Conservation (phyloP, 345 rosid genomes). For the Syzygium aromaticum region DNA sequence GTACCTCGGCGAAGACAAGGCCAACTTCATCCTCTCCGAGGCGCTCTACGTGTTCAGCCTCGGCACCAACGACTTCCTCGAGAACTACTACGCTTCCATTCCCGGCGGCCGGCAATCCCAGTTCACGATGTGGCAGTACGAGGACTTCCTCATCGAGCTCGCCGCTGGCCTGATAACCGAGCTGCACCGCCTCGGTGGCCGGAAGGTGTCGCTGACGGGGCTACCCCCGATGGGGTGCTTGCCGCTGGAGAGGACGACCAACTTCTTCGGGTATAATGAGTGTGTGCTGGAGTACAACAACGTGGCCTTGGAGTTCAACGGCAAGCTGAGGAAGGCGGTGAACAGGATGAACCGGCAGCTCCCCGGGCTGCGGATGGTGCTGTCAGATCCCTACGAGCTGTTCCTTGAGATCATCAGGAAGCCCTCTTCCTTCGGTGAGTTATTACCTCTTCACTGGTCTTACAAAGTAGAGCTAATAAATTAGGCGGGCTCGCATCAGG, state of each 20-base stretch:
- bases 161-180: conserved; percentile 24
- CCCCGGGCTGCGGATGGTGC: conserved; percentile 27
- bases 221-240: conserved; percentile 71
- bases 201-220: conserved; percentile 47
- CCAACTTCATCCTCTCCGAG: conserved; percentile 13
- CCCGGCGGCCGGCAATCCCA: conserved; percentile 16
- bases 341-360: conserved; percentile 34
- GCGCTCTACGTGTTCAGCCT: conserved; percentile 45
- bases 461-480: not conserved
- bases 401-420: conserved; percentile 25
- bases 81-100: conserved; percentile 39
- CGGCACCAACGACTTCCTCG: conserved; percentile 65
- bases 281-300: conserved; percentile 34
- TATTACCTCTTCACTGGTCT: not conserved
- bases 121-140: conserved; percentile 21
- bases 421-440: conserved; percentile 37
- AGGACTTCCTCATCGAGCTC: conserved; percentile 35
- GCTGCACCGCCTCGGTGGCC: conserved; percentile 33
- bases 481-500: not conserved
- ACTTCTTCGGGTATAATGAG: conserved; percentile 12
- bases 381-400: conserved; percentile 20
- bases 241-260: conserved; percentile 54
- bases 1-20: conserved; percentile 29
- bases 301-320: conserved; percentile 42
- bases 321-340: conserved; percentile 22